Evolutionary conservation across 106 monocot species (phyloP), one percentile per base, ranked within the genome.

Genomic region (Ottelia alismoides): DNA sequence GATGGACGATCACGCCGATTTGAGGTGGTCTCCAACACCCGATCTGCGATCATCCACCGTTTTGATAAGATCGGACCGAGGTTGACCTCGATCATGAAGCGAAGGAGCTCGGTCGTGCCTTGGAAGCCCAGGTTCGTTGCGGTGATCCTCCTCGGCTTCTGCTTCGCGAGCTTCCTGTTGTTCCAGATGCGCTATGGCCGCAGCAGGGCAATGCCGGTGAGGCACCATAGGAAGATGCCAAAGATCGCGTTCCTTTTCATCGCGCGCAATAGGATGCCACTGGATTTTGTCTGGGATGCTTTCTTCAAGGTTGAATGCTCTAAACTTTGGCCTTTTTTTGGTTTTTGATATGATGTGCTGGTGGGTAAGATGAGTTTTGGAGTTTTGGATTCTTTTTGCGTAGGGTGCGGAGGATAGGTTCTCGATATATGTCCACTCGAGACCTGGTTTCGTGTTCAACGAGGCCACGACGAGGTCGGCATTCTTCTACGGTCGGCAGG

Each of bases 171-270:
- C 47, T 20, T 88, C 0, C 10, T 73, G 16, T 10, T 82, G 52
- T 52, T 76, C 28, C 75, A 70, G 48, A 51, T 28, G 52, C 72
- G 66, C 0, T 57, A 60, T 47, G 47, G 10, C 32, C 64, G 29
- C 16, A 54, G 79, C 44, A 25, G 50, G 53, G 22, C 14, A 6
- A 21, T 49, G 23, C 51, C 43, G 1, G 11, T 9, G 0, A 43
- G 66, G 32, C 66, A 70, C 12, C 57, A 45, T 2, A 10, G 31
- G 9, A 11, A 53, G 27, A 68, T 65, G 27, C 61, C 69, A 20
- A 80, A 85, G 77, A 77, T 98, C 25, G 96, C 96, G 2, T 98
- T 98, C 58, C 76, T 98, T 0, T 98, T 98, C 28, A 86, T 98
- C 20, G 82, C 96, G 2, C 62, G 96, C 31, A 98, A 98, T 20